Evolutionary conservation across 441 rosid species (phyloP).

Genomic region (Mallotus japonicus): DNA sequence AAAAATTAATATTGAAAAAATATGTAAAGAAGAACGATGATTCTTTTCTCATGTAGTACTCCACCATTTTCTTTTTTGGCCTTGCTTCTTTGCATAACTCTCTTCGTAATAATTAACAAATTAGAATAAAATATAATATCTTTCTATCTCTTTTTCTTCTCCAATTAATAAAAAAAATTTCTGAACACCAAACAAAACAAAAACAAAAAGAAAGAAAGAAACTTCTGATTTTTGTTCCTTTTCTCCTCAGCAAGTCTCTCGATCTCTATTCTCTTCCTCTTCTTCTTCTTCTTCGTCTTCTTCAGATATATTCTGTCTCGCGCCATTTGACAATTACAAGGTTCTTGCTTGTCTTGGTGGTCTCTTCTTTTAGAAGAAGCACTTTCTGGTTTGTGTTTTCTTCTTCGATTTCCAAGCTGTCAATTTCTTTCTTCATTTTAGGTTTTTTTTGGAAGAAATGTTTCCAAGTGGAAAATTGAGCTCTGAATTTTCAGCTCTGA

Average conservation of each 20-base stretch:
- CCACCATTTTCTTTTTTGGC: background rate
- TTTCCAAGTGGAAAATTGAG: too few relatives aligned
- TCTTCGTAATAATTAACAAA: background rate
- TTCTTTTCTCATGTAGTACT: background rate
- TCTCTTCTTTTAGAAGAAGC: too few relatives aligned
- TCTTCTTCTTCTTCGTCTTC: background rate
- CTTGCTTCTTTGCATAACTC: background rate
- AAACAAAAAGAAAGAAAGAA: background rate
- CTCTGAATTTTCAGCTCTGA: too few relatives aligned
- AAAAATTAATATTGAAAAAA: too few relatives aligned
- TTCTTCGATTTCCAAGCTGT: background rate
- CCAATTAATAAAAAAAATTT: too few relatives aligned
- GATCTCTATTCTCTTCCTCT: background rate
- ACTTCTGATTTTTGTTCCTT: constrained; percentile 11
- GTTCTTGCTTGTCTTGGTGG: background rate
- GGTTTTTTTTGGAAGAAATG: too few relatives aligned
- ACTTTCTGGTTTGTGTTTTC: background rate
- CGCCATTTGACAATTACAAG: background rate
- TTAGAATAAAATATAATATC: background rate
- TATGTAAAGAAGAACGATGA: background rate
- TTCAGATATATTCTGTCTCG: background rate
- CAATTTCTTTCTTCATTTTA: too few relatives aligned
- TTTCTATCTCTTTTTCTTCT: too few relatives aligned
- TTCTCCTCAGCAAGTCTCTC: constrained; percentile 2
- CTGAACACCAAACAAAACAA: too few relatives aligned